These are phyloP conservation scores for Mallotus repandus DNA, from an alignment of 441 rosid genomes.

Conservation along the genomic window DNA sequence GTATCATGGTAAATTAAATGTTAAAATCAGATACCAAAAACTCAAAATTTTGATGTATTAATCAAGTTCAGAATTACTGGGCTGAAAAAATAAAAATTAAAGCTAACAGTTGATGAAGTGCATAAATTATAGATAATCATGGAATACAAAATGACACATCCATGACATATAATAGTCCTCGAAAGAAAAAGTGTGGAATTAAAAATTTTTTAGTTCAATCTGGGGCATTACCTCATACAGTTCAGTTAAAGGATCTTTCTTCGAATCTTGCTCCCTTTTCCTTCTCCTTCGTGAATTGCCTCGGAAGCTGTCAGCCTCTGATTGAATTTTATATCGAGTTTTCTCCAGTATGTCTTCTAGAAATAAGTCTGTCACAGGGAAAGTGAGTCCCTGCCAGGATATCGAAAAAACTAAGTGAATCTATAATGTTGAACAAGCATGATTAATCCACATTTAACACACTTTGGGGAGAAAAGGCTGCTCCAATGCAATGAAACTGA, in stretches of 20 bases:
- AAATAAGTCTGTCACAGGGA: slow-evolving; percentile 78
- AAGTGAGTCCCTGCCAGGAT: slow-evolving; percentile 73
- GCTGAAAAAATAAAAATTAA: neutral
- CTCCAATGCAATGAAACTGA: neutral
- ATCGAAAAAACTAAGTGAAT: slow-evolving; percentile 10
- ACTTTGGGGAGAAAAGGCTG: slow-evolving; percentile 10
- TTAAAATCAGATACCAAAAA: neutral
- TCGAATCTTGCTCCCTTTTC: slow-evolving; percentile 61
- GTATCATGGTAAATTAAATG: neutral
- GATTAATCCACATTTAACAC: slow-evolving; percentile 7
- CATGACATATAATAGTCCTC: neutral
- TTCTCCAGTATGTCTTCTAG: slow-evolving; percentile 87
- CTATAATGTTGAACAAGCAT: neutral
- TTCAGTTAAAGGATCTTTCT: slow-evolving; percentile 68
- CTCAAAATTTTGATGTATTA: too few relatives aligned
- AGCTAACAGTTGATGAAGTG: neutral
- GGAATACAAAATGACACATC: neutral
- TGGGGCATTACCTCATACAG: slow-evolving; percentile 64
- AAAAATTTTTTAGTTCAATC: slow-evolving; percentile 3
- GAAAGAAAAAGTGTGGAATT: neutral
- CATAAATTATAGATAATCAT: neutral
- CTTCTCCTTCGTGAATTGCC: slow-evolving; percentile 72
- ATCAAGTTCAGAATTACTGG: neutral
- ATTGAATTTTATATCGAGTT: slow-evolving; percentile 56
- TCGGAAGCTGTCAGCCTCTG: slow-evolving; percentile 59